These are phyloP conservation scores for Darksidea phi DNA, from an alignment of 495 filamentous ascomycete species.

Conservation along the genomic window DNA sequence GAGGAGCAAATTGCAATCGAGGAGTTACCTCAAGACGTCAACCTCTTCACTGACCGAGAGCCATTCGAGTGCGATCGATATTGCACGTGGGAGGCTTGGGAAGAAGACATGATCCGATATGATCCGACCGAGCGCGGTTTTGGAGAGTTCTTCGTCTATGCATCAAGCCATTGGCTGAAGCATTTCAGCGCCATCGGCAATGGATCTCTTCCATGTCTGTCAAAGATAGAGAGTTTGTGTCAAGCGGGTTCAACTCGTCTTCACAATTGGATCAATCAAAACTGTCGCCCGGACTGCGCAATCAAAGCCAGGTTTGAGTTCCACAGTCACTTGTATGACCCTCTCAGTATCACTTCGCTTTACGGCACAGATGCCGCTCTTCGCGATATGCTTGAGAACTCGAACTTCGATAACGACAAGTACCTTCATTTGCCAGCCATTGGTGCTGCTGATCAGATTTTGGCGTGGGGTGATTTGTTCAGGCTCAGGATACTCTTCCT, in stretches of 20 bases:
- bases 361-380: conserved; percentile 10
- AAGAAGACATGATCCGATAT: conserved; percentile 19
- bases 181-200: conserved; percentile 1
- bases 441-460: conserved; percentile 10
- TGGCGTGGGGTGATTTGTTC: conserved; percentile 16
- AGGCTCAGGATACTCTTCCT: conserved; percentile 10
- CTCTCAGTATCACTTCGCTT: conserved; percentile 8
- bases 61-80: conserved; percentile 16
- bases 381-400: conserved; percentile 10
- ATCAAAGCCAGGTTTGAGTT: conserved; percentile 12
- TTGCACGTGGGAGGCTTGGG: conserved; percentile 17
- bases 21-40: conserved; percentile 6
- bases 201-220: conserved; percentile 4
- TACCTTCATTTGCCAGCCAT: conserved; percentile 10
- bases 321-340: conserved; percentile 10
- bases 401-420: conserved; percentile 1
- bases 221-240: conserved; percentile 9
- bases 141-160: conserved; percentile 18
- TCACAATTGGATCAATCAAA: conserved; percentile 15
- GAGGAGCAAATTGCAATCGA: conserved; percentile 14
- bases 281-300: conserved; percentile 12
- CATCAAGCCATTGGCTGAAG: conserved; percentile 10
- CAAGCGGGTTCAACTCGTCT: conserved; percentile 14
- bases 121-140: conserved; percentile 15
- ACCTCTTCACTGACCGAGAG: conserved; percentile 6